Evolutionary conservation across 176 grass and related monocot species (phyloP).

Genomic region (Elaeis guineensis): DNA sequence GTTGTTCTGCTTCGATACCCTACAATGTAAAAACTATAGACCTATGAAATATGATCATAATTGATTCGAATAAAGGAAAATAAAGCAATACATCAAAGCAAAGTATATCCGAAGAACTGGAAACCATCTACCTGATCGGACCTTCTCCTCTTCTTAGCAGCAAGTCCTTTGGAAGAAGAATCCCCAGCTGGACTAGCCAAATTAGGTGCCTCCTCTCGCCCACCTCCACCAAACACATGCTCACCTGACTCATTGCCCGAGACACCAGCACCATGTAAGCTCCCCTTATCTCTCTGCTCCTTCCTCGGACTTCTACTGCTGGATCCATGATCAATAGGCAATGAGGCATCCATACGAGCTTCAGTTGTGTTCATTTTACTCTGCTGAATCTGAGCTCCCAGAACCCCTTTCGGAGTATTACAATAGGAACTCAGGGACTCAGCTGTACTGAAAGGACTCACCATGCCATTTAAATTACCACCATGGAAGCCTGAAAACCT

Average conservation of each 20-base stretch:
- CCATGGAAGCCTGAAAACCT: slow-evolving; percentile 60
- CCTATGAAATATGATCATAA: too few species aligned
- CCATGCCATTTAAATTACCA: slow-evolving; percentile 21
- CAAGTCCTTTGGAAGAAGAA: slow-evolving; percentile 64
- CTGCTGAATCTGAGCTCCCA: slow-evolving; percentile 9
- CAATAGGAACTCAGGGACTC: slow-evolving; percentile 35
- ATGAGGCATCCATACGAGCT: slow-evolving; percentile 9
- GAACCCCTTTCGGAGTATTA: slow-evolving; percentile 19
- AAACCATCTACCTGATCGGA: slow-evolving; percentile 41
- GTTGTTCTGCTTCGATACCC: not conserved
- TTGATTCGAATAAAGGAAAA: too few species aligned
- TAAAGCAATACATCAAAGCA: not conserved
- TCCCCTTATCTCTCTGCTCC: slow-evolving; percentile 20
- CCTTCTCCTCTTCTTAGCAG: slow-evolving; percentile 63
- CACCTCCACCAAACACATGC: slow-evolving; percentile 32
- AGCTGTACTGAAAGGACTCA: slow-evolving; percentile 12
- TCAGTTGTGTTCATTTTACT: slow-evolving; percentile 17
- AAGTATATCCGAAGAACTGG: slow-evolving; percentile 5
- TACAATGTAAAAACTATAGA: not conserved
- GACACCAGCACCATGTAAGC: too few species aligned
- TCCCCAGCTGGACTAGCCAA: slow-evolving; percentile 36
- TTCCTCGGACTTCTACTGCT: slow-evolving; percentile 2
- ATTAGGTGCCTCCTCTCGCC: slow-evolving; percentile 32
- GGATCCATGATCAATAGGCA: slow-evolving; percentile 15
- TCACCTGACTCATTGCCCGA: slow-evolving; percentile 28